Evolutionary conservation across 306 rosid genomes (phyloP).

Genomic region (barrel medic (Medicago truncatula)): MtrunA17r5.0-ANR NC_053045.1:40443501-40444000

Average conservation of each 20-base stretch:
- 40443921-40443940: not conserved
- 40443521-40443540: slow-evolving; percentile 3
- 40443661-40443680: not conserved
- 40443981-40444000: not conserved
- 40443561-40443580: slow-evolving; percentile 25
- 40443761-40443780: slow-evolving; percentile 9
- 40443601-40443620: slow-evolving; percentile 24
- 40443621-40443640: slow-evolving; percentile 16
- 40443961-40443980: not conserved
- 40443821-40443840: not conserved
- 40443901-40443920: not conserved
- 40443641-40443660: not conserved
- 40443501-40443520: slow-evolving; percentile 8
- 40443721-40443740: slow-evolving; percentile 14
- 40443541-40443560: slow-evolving; percentile 37
- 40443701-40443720: not conserved
- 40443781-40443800: not conserved
- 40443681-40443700: slow-evolving; percentile 15
- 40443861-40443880: not conserved
- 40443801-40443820: not conserved
- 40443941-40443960: not conserved
- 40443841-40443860: not conserved
- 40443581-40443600: slow-evolving; percentile 37
- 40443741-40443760: not conserved
- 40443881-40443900: not conserved